Conservation (phyloP, 108 stramenopile species). For the Cyclotella kingstonii region DNA sequence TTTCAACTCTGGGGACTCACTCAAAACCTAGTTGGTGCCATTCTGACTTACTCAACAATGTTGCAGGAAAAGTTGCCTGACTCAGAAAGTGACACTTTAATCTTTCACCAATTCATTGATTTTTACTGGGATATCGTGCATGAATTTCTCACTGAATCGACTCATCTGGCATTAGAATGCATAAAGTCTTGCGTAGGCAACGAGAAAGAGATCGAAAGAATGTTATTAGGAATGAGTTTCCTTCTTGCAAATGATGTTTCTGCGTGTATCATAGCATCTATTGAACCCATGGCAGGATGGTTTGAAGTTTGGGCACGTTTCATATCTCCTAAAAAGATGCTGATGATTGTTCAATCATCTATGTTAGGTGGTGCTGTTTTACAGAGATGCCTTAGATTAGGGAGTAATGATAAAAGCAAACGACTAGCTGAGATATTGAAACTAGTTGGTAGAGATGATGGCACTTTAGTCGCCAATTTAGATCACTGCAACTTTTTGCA, state of each 20-base stretch:
- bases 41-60: conserved; percentile 7
- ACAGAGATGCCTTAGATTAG: conserved; percentile 12
- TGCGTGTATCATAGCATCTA: conserved; percentile 15
- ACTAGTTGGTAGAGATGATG: neutral
- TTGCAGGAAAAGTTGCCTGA: neutral
- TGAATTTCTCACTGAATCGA: conserved; percentile 2
- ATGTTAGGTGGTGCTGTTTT: conserved; percentile 28
- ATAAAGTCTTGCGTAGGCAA: conserved; percentile 24
- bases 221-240: conserved; percentile 22
- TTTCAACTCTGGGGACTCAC: conserved; percentile 32
- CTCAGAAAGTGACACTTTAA: neutral
- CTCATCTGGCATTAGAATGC: conserved; percentile 28
- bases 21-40: conserved; percentile 27
- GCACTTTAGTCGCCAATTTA: conserved; percentile 4
- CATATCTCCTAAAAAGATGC: conserved; percentile 14
- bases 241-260: conserved; percentile 14
- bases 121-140: conserved; percentile 30
- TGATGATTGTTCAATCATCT: conserved; percentile 20
- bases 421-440: neutral
- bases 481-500: conserved; percentile 31
- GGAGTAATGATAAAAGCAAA: conserved; percentile 5
- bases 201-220: conserved; percentile 39
- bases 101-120: conserved; percentile 2
- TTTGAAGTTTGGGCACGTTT: conserved; percentile 46
- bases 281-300: conserved; percentile 32